Evolutionary conservation across 169 alveolate species (phyloP).

Genomic region (Plasmodium fragile): DNA sequence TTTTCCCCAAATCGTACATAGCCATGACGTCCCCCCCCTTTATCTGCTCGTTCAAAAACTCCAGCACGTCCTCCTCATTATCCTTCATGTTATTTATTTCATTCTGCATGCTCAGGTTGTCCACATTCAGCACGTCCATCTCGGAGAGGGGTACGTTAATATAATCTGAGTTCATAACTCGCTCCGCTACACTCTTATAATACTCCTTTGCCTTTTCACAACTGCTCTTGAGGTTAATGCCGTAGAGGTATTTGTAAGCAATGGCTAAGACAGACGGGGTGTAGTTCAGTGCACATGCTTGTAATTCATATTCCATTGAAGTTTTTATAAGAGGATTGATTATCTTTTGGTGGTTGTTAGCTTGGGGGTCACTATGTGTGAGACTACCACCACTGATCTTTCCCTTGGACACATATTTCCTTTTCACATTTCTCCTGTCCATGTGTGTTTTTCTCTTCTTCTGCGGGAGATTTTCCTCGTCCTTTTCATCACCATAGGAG

Average conservation of each 20-base stretch:
- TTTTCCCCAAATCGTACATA: constrained; percentile 68
- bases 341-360: background rate
- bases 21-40: constrained; percentile 77
- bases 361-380: background rate
- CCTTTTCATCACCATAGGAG: background rate
- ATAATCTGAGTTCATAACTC: constrained; percentile 71
- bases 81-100: constrained; percentile 64
- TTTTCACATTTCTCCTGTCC: background rate
- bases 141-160: constrained; percentile 67
- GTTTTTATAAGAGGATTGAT: background rate
- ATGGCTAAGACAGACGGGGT: constrained; percentile 58
- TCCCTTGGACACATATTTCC: background rate
- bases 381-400: background rate
- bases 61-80: constrained; percentile 73
- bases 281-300: constrained; percentile 10
- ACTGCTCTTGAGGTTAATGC: constrained; percentile 25
- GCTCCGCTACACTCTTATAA: constrained; percentile 55
- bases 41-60: constrained; percentile 67
- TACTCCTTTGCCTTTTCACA: constrained; percentile 50
- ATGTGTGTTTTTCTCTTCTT: background rate
- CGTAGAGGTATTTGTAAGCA: constrained; percentile 63
- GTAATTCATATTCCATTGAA: constrained; percentile 38
- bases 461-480: background rate
- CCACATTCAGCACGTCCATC: constrained; percentile 32
- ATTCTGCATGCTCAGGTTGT: constrained; percentile 55